Base-by-base conservation (phyloP, 2,329 filamentous ascomycete species). In the Coniochaeta pulveracea region DNA sequence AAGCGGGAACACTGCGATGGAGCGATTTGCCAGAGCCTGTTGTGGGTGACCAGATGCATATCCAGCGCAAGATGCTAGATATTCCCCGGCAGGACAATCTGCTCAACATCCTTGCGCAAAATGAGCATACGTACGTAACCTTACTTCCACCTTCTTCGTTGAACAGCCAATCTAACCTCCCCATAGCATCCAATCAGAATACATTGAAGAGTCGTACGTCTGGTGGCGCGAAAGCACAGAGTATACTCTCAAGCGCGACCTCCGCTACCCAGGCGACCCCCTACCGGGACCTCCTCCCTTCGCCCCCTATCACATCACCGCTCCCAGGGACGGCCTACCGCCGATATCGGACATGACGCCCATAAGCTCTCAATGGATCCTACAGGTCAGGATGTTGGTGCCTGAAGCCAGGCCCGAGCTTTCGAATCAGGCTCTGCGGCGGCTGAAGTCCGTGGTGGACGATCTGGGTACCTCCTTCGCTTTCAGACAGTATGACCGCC, bases 11-110 rank as follows among this genome's bases (percentile, higher is more conserved):
- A 4, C 48, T 79, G 37, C 57, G 66, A 27, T 80, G 72, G 70
- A 65, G 58, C 5, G 74, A 78, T 41, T 60, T 77, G 27, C 74
- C 75, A 2, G 74, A 78, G 39, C 72, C 72, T 11, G 56, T 63
- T 2, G 58, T 58, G 16, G 57, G 57, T 10, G 55, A 59, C n/a
- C 16, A 40, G 58, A 64, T 9, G 29, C 36, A 28, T 21, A 56
- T 31, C 49, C 64, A 72, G 46, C 59, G 70, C 24, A 72, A 69
- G 45, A 68, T 66, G 49, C 57, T 73, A 6, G 71, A 75, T 42
- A 63, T 76, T n/a, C 61, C 64, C 43, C 60, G 65, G 1, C 64
- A 69, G 42, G 61, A 51, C 33, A 63, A 60, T 30, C 46, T 77
- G 6, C 57, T 59, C 3, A 56, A 55, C 3, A 47, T 71, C 6